These are phyloP conservation scores for Aureobasidium sp. DNA, from an alignment of 2,329 filamentous ascomycete species.

Conservation along the genomic window DNA sequence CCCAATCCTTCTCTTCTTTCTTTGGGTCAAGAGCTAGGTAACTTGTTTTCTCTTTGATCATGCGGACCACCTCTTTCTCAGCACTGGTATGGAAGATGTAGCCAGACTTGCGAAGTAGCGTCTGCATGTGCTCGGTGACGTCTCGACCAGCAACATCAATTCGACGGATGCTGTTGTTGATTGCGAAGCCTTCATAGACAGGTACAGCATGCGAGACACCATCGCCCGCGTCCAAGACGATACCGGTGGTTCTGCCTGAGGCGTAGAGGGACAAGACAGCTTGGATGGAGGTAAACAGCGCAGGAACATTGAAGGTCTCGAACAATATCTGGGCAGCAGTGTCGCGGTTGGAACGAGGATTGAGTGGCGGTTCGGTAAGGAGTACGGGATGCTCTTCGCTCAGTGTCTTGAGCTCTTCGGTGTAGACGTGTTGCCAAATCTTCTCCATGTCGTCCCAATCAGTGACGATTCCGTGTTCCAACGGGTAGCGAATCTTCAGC, in stretches of 20 bases:
- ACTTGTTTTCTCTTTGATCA: constrained; percentile 91
- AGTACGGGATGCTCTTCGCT: constrained; percentile 98
- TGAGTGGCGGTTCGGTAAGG: constrained; percentile 90
- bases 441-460: constrained; percentile 99
- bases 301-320: constrained; percentile 97
- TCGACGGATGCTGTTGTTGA: constrained; percentile 87
- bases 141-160: constrained; percentile 96
- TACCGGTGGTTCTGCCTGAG: constrained; percentile 88
- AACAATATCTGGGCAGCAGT: constrained; percentile 96
- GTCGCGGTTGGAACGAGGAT: constrained; percentile 91
- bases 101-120: constrained; percentile 81
- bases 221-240: constrained; percentile 91
- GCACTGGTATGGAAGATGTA: constrained; percentile 96
- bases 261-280: constrained; percentile 94
- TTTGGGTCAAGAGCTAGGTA: constrained; percentile 88
- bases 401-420: constrained; percentile 88
- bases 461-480: constrained; percentile 97
- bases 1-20: constrained; percentile 96
- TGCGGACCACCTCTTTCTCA: constrained; percentile 96
- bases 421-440: constrained; percentile 98
- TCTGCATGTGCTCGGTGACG: constrained; percentile 92
- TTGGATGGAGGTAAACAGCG: constrained; percentile 93
- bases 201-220: constrained; percentile 96
- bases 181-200: constrained; percentile 95
- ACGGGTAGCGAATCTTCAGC: constrained; percentile 89